Evolutionary conservation across 2,329 filamentous ascomycete genomes (phyloP).

Genomic region (Penicillium janthinellum): DNA sequence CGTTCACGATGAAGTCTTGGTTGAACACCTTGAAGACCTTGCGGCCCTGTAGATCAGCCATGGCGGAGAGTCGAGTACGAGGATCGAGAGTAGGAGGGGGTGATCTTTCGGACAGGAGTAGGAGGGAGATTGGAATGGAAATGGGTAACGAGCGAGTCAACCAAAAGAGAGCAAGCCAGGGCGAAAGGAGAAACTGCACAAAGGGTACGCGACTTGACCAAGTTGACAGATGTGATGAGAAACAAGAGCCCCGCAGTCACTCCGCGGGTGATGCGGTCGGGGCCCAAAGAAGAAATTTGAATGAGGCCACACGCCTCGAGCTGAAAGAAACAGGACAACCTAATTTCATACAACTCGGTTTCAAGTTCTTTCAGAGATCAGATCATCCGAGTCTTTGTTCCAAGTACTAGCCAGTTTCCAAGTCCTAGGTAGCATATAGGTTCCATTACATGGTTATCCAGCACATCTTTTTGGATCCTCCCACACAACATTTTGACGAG

Average conservation of each 20-base stretch:
- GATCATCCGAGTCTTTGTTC: no score
- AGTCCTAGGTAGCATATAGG: no score
- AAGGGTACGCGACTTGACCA: background rate
- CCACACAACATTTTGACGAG: no score
- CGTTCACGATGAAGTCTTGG: constrained; percentile 98
- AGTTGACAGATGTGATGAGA: background rate
- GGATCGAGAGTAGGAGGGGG: background rate
- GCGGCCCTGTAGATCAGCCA: constrained; percentile 67
- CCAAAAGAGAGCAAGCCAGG: background rate
- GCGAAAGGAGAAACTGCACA: background rate
- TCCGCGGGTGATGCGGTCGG: background rate
- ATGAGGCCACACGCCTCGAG: background rate
- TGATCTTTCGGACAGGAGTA: background rate
- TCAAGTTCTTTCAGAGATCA: no score
- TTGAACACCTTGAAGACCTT: constrained; percentile 99
- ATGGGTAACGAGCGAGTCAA: background rate
- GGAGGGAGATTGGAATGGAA: background rate
- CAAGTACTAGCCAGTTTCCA: no score
- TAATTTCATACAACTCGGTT: no score
- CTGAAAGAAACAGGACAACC: background rate
- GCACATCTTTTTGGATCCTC: no score
- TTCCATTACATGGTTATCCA: no score
- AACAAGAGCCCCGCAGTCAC: background rate
- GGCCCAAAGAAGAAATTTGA: background rate
- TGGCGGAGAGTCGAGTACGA: constrained; percentile 33